Base-by-base conservation (phyloP, 2,329 filamentous ascomycete genomes). In the Salinomyces thailandicus region DNA sequence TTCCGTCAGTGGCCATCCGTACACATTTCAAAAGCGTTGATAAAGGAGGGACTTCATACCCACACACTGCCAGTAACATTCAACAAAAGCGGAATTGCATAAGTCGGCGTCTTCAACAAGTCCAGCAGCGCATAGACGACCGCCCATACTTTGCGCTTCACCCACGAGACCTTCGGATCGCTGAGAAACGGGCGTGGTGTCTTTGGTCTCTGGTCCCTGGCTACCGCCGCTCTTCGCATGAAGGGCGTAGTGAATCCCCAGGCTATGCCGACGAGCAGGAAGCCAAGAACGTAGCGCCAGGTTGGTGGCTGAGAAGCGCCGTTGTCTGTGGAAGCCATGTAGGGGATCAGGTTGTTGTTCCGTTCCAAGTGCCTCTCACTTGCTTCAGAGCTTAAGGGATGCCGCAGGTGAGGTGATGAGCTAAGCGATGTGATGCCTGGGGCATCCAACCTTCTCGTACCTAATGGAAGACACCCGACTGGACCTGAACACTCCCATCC, bases 21-120 rank as follows among this genome's bases (percentile, higher is more conserved):
- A n/a, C n/a, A n/a, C n/a, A n/a, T n/a, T n/a, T n/a, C n/a, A n/a
- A n/a, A n/a, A n/a, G n/a, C n/a, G n/a, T n/a, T n/a, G n/a, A n/a
- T n/a, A n/a, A n/a, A n/a, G n/a, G n/a, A n/a, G n/a, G n/a, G n/a
- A n/a, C n/a, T n/a, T n/a, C n/a, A n/a, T n/a, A n/a, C n/a, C 89
- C 89, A 96, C 37, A 95, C 72, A 55, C 85, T 93, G 18, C 89
- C 89, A 2, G 89, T 94, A 36, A 96, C 64, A 58, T 96, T 96
- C 40, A 94, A 62, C 35, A 94, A 63, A 49, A 96, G 62, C 14
- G 89, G 89, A 17, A 93, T 63, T 5, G 85, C 83, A 61, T 96
- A 96, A 13, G 75, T 73, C 22, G 87, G 87, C 49, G 86, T 86
- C 40, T 73, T 69, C 35, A 96, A 62, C 40, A 95, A 66, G 54